Base-by-base conservation (phyloP, 345 rosid species). In the Populus euphratica region DNA sequence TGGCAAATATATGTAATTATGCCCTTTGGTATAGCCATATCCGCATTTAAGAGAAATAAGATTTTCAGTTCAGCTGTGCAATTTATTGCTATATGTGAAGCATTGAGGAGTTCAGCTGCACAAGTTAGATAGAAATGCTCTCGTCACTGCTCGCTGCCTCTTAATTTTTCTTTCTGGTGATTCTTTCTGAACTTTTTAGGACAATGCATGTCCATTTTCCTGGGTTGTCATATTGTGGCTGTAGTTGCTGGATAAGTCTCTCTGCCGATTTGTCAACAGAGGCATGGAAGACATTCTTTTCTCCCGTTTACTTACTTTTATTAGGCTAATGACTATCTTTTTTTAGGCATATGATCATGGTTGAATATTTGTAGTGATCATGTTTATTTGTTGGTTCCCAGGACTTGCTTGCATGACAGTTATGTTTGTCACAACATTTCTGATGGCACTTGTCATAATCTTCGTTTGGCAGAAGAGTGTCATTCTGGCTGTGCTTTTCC, bases 321-420 rank as follows among this genome's bases (percentile, higher is more conserved):
- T 59, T 23, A n/a, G 64, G 64, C 16, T 5, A n/a, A 59, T 4
- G 29, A n/a, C 14, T 56, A 3, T n/a, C 27, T 50, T 21, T 8
- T 21, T 4, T 20, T 16, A 5, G 12, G 16, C 35, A 1, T 18
- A 8, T 61, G 12, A 21, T 41, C 31, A n/a, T 54, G 13, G 35
- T 69, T 69, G 69, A 18, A 29, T 65, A 25, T 66, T 36, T 33
- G 36, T 49, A 47, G 35, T 78, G 41, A 70, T 71, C 43, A 13
- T 16, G 27, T 76, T 75, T 73, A 70, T 31, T 23, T 67, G 21
- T 71, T 83, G 76, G 68, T 69, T 70, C 78, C 33, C 97, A 95
- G 98, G 99, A 78, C 88, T 95, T 84, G 94, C 99, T 14, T 91
- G 92, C 88, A 87, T 95, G 85, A 84, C 94, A 12, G 98, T 91